A percentile compares a stretch with the other conserved stretches of the same genome.
These are phyloP conservation scores for Chalciporus piperatus DNA, from an alignment of 768 basidiomycete genomes.

Conservation along the genomic window DNA sequence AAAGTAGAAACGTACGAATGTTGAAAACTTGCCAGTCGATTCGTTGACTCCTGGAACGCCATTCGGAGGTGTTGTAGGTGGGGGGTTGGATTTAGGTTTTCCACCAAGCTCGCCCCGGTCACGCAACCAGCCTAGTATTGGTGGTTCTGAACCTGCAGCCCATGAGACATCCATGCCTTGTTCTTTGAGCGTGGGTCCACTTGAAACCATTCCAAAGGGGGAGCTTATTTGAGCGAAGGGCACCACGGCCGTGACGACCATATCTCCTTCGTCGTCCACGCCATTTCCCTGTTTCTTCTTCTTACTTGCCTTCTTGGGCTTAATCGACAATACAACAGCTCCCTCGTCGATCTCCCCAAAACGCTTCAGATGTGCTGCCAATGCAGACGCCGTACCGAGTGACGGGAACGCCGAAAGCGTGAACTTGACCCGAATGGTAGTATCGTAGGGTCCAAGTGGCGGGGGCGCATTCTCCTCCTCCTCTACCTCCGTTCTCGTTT, in stretches of 20 bases:
- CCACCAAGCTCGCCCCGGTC: constrained; percentile 62
- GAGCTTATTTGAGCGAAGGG: constrained; percentile 75
- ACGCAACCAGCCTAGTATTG: constrained; percentile 69
- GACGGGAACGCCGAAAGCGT: constrained; percentile 48
- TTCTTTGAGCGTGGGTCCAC: constrained; percentile 50
- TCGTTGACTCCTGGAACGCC: background rate
- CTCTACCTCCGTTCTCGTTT: constrained; percentile 26
- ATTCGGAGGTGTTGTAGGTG: constrained; percentile 26
- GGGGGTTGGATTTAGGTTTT: background rate
- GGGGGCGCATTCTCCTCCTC: constrained; percentile 52
- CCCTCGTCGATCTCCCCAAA: constrained; percentile 65
- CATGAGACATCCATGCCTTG: constrained; percentile 70
- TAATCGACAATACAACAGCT: constrained; percentile 68
- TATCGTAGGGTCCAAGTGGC: constrained; percentile 63
- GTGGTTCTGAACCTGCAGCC: constrained; percentile 71
- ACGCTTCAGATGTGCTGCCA: constrained; percentile 44
- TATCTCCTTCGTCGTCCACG: constrained; percentile 35
- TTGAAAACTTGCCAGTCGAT: constrained; percentile 45
- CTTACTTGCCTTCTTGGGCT: constrained; percentile 43
- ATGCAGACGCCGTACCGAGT: constrained; percentile 19
- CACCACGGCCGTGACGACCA: constrained; percentile 67
- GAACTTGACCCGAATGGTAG: constrained; percentile 74
- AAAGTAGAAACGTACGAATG: constrained; percentile 11
- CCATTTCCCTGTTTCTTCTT: constrained; percentile 33
- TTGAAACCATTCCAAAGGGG: constrained; percentile 72